Conservation (phyloP, 345 rosid genomes). For the Heritiera littoralis region DNA sequence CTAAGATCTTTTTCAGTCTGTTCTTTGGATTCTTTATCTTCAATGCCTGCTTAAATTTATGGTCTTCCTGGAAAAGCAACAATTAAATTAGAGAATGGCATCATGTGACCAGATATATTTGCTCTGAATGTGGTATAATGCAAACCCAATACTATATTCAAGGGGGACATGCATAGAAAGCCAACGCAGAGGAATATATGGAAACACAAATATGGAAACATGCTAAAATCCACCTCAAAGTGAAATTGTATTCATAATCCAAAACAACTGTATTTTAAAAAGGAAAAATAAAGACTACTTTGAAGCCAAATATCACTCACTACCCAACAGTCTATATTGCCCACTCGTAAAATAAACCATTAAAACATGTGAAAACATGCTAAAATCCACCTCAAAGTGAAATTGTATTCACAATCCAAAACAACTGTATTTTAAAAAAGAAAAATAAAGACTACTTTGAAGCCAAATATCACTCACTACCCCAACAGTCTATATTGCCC, state of each 20-base stretch:
- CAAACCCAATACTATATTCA: background rate
- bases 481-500: background rate
- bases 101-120: background rate
- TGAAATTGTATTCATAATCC: too few relatives aligned
- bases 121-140: background rate
- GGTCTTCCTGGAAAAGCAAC: constrained; percentile 70
- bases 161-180: background rate
- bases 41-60: constrained; percentile 91
- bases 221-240: background rate
- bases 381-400: background rate
- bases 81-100: constrained; percentile 33
- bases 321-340: background rate
- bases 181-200: background rate
- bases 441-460: background rate
- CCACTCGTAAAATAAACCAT: background rate
- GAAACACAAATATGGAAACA: background rate
- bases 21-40: constrained; percentile 90
- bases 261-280: background rate
- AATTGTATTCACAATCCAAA: too few relatives aligned
- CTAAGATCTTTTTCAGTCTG: constrained; percentile 83
- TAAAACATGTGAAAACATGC: background rate
- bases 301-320: background rate
- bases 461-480: background rate
- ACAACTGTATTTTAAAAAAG: background rate
- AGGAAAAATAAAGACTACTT: background rate